These are phyloP conservation scores for Curvularia spicifera DNA, from an alignment of 2,329 filamentous ascomycete species.

Conservation along the genomic window DNA sequence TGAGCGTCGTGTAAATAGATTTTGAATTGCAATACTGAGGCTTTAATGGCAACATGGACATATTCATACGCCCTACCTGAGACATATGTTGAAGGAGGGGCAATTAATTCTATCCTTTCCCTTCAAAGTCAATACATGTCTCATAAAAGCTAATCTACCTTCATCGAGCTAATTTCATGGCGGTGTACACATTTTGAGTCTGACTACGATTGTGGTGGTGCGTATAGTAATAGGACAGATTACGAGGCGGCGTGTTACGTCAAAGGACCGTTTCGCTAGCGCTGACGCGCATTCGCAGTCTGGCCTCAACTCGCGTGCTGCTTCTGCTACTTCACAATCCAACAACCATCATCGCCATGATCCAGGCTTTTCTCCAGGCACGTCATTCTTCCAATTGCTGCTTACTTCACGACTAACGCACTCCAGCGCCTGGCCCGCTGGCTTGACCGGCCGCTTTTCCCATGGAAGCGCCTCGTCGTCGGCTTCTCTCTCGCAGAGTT, in stretches of 20 bases:
- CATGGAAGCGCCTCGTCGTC: constrained; percentile 96
- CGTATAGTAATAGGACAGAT: background rate
- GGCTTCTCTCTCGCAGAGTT: constrained; percentile 94
- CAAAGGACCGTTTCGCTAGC: constrained; percentile 17
- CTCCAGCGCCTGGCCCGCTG: constrained; percentile 73
- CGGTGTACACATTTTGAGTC: background rate
- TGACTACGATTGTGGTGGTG: background rate
- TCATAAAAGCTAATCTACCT: background rate
- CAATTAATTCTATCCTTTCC: too few species aligned
- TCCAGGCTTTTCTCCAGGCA: constrained; percentile 48
- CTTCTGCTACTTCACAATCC: constrained; percentile 11
- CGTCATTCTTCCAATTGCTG: background rate
- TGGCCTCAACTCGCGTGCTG: constrained; percentile 35
- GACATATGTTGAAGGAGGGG: too few species aligned
- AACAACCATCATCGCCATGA: constrained; percentile 37
- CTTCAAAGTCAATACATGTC: background rate
- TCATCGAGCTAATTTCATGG: background rate
- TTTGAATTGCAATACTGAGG: background rate
- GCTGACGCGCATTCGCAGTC: constrained; percentile 18
- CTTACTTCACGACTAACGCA: constrained; percentile 16
- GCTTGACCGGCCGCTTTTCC: constrained; percentile 90
- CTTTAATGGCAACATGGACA: too few species aligned
- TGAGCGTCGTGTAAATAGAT: background rate
- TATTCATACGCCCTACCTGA: too few species aligned
- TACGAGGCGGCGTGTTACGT: background rate